Conservation (phyloP, 2,329 filamentous ascomycete genomes). For the Orbilia brochopaga region DNA sequence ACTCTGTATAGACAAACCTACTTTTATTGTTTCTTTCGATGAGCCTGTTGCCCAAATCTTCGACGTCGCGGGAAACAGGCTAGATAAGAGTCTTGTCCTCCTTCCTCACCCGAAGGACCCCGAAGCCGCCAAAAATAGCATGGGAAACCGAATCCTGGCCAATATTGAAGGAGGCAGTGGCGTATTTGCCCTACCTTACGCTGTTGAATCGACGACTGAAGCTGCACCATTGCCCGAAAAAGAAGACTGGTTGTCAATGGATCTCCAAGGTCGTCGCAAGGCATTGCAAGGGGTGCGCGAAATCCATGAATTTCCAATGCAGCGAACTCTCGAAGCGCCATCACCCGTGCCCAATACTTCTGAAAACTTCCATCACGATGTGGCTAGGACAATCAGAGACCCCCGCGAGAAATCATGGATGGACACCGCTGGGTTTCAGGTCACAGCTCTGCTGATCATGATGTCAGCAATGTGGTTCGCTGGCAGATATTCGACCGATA, state of each 20-base stretch:
- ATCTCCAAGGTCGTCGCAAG: conserved; percentile 24
- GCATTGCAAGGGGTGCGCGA: conserved; percentile 25
- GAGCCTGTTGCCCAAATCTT: conserved; percentile 87
- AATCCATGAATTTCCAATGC: conserved; percentile 23
- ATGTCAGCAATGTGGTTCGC: conserved; percentile 49
- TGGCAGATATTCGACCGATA: conserved; percentile 38
- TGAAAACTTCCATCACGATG: neutral
- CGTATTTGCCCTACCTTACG: conserved; percentile 36
- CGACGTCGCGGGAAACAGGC: conserved; percentile 78
- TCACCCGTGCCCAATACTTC: conserved; percentile 33
- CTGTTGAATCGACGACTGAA: conserved; percentile 5
- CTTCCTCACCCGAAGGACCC: conserved; percentile 83
- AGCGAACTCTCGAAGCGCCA: conserved; percentile 17
- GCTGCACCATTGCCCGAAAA: conserved; percentile 16
- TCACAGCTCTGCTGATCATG: conserved; percentile 32
- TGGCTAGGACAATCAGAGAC: neutral
- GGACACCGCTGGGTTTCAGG: conserved; percentile 34
- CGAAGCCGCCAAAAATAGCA: conserved; percentile 61
- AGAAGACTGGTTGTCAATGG: conserved; percentile 38
- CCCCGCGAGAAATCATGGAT: conserved; percentile 22
- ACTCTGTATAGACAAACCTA: conserved; percentile 14
- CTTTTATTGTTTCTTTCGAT: conserved; percentile 71
- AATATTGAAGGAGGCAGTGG: conserved; percentile 58
- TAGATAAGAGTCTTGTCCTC: conserved; percentile 74
- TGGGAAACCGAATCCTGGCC: conserved; percentile 63